phyloP scores from a whole-genome alignment of 2,329 filamentous ascomycete genomes.

The Metarhizium humberi region DNA sequence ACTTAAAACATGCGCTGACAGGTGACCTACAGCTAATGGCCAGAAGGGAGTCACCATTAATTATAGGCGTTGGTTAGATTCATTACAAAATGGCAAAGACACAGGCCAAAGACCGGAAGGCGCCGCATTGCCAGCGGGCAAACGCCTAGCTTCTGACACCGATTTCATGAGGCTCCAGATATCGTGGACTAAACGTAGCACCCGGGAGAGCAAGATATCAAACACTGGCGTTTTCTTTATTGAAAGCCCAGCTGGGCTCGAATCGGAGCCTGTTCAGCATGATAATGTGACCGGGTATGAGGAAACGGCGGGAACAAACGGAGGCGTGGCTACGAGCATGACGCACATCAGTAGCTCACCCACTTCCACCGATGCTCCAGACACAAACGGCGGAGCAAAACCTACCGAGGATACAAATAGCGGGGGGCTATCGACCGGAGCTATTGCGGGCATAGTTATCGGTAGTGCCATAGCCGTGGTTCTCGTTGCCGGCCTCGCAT shows the following conservation, averaged over 20 bases:
- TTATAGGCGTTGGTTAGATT: not conserved
- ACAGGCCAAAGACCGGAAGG: not conserved
- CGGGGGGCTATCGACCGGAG: conserved; percentile 27
- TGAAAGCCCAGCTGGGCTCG: not conserved
- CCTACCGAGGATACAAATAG: not conserved
- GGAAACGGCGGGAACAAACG: not conserved
- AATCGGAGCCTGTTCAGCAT: not conserved
- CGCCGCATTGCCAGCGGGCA: not conserved
- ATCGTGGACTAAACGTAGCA: conserved; percentile 5
- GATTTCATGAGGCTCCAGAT: conserved; percentile 9
- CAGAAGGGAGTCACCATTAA: not conserved
- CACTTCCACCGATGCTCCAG: not conserved
- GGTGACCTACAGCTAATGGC: not conserved
- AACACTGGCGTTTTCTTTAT: conserved; percentile 13
- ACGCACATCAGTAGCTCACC: not conserved
- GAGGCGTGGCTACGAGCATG: not conserved
- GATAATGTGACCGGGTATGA: not conserved
- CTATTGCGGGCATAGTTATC: conserved; percentile 38
- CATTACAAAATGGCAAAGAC: not conserved
- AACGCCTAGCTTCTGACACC: not conserved
- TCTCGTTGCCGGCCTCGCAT: conserved; percentile 27
- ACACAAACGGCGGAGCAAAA: not conserved
- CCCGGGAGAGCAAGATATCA: not conserved
- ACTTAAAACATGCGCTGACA: not conserved
- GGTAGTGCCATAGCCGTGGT: conserved; percentile 29